These are phyloP conservation scores for Musa itinerans DNA, from an alignment of 176 grass and related monocot genomes.

Conservation along the genomic window DNA sequence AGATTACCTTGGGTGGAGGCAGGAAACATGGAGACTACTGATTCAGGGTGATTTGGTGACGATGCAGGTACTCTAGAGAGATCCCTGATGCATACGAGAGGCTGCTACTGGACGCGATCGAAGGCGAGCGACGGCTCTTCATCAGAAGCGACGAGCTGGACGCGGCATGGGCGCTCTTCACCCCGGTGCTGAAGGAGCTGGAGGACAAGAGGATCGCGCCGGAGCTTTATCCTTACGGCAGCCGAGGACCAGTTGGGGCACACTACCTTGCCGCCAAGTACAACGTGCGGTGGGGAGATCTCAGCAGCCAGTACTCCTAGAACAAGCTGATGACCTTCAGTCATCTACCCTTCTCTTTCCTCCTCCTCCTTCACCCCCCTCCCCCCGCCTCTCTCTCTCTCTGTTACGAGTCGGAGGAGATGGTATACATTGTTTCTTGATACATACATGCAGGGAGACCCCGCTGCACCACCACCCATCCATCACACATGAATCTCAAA, in stretches of 20 bases:
- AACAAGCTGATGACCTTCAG: not conserved
- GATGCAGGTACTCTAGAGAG: constrained; percentile 44
- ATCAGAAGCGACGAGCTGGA: constrained; percentile 96
- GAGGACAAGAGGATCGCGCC: constrained; percentile 53
- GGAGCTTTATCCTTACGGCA: constrained; percentile 91
- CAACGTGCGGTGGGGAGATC: constrained; percentile 74
- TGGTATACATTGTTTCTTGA: too few species aligned
- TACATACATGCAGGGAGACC: too few species aligned
- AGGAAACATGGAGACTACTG: not conserved
- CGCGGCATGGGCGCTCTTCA: constrained; percentile 83
- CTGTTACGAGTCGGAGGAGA: too few species aligned
- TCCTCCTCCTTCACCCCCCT: too few species aligned
- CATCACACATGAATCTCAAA: too few species aligned
- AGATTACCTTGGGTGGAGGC: not conserved
- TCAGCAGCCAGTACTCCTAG: constrained; percentile 35
- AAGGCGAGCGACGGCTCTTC: constrained; percentile 75
- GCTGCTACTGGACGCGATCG: constrained; percentile 74
- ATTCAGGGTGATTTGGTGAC: not conserved
- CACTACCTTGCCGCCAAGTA: constrained; percentile 85
- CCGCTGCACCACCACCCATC: too few species aligned
- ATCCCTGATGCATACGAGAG: constrained; percentile 94
- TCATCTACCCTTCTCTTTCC: too few species aligned
- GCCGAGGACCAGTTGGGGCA: constrained; percentile 76
- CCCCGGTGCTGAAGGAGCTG: constrained; percentile 63
- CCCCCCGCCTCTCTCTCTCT: too few species aligned